Percentiles rank a stretch among this genome's conserved stretches.
These are phyloP conservation scores for Pleodorina starrii DNA, from an alignment of 139 green algal genomes.

Conservation along the genomic window DNA sequence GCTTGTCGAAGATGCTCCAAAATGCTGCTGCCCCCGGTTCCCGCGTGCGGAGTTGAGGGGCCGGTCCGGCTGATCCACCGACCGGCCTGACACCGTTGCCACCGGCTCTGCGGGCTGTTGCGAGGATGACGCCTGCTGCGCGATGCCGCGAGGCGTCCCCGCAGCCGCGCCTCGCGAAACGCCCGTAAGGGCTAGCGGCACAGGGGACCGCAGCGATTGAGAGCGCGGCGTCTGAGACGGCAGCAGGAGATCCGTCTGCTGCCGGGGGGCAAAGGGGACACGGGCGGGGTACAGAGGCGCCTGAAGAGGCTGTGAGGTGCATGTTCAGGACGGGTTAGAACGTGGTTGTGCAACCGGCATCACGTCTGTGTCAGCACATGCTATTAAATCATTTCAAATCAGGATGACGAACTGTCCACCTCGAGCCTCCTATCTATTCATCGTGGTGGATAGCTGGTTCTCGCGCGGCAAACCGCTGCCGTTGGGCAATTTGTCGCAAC, in stretches of 20 bases:
- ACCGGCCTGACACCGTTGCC: background rate
- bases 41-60: constrained; percentile 11
- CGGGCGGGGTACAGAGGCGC: background rate
- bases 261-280: background rate
- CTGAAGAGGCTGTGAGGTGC: too few relatives aligned
- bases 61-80: constrained; percentile 4
- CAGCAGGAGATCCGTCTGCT: background rate
- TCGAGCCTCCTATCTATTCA: too few relatives aligned
- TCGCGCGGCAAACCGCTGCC: too few relatives aligned
- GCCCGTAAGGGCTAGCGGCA: background rate
- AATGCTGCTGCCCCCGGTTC: constrained; percentile 20
- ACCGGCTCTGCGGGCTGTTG: background rate
- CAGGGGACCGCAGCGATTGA: background rate
- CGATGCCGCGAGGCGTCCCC: background rate
- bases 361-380: background rate
- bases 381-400: too few relatives aligned
- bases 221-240: background rate
- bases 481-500: too few relatives aligned
- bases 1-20: background rate
- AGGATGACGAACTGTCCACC: too few relatives aligned
- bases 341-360: background rate
- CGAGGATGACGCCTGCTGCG: background rate
- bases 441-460: too few relatives aligned
- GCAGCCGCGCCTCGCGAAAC: background rate
- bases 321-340: background rate